These are phyloP conservation scores for Blastobotrys buckinghamii DNA, from an alignment of 1,139 yeast genomes.

Conservation along the genomic window DNA sequence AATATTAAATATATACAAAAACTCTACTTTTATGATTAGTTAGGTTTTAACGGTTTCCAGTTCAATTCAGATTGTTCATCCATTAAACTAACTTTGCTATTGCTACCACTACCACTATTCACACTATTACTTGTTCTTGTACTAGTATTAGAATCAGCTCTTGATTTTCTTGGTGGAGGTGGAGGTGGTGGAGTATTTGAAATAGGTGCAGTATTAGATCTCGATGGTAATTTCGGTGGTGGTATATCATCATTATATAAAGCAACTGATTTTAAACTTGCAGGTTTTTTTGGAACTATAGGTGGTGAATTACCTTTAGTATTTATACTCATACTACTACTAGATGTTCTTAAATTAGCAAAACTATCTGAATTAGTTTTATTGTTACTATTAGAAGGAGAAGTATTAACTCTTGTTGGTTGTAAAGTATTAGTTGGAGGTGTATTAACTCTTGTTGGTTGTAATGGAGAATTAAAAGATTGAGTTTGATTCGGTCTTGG, in stretches of 20 bases:
- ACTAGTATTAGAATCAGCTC: background rate
- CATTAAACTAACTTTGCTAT: background rate
- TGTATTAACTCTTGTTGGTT: background rate
- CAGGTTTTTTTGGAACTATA: constrained; percentile 23
- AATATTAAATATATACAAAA: too few relatives aligned
- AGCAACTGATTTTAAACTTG: background rate
- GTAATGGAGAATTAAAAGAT: too few relatives aligned
- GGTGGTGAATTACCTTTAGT: constrained; percentile 16
- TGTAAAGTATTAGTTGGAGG: background rate
- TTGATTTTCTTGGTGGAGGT: constrained; percentile 15
- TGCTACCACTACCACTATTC: background rate
- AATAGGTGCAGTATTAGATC: background rate
- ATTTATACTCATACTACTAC: background rate
- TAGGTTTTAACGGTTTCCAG: constrained; percentile 23
- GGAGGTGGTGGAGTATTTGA: constrained; percentile 12
- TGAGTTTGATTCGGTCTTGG: constrained; percentile 17
- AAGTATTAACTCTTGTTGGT: background rate
- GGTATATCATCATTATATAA: background rate
- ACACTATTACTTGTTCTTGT: background rate
- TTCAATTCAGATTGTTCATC: constrained; percentile 9
- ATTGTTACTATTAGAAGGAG: too few relatives aligned
- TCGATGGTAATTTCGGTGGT: constrained; percentile 5
- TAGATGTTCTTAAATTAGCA: too few relatives aligned
- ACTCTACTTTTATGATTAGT: too few relatives aligned
- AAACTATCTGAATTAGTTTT: too few relatives aligned